Evolutionary conservation across 2,329 filamentous ascomycete genomes (phyloP), one percentile per base, ranked within the genome.

Genomic region (Trichoderma atrobrunneum): DNA sequence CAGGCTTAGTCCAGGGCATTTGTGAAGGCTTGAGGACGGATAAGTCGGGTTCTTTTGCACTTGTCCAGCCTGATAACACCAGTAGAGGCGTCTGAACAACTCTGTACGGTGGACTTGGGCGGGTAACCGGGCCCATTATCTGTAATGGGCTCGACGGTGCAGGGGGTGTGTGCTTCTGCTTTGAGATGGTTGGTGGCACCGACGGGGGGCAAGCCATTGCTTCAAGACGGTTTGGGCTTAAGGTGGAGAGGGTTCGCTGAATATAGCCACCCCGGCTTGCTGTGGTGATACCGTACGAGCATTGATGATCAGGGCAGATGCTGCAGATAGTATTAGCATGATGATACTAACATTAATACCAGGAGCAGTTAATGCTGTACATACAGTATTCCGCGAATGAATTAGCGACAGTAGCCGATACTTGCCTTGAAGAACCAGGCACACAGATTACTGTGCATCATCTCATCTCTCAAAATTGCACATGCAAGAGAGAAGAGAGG

Each of bases 41-140:
- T 70, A 70, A 70, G 57, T 70, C 66, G 66, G 66, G 66, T 70
- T 36, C 66, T 70, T 70, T 70, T 70, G 66, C 66, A 32, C 56
- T 14, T 61, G 4, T 10, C n/a, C 5, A n/a, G 26, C 57, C 66
- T 51, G 66, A 70, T 70, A 70, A 62, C 57, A 68, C 48, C 32
- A 60, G 26, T 3, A 60, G 34, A 66, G 48, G 63, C 63, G 43
- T 36, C 18, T 24, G 34, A 67, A 39, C 64, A 67, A 67, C 51
- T 67, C 64, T 67, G 56, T 67, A 67, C 51, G 64, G 64, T 57
- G 64, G 64, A 16, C 39, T 61, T 32, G 18, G 28, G 28, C 36
- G 57, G 36, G 60, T 26, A 51, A n/a, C 24, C 36, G 66, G 56
- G 34, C n/a, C 28, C 56, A 24, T 60, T 24, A 18, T 16, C 54